These are phyloP conservation scores for Heimioporus sp. DNA, from an alignment of 768 basidiomycete genomes.

Conservation along the genomic window DNA sequence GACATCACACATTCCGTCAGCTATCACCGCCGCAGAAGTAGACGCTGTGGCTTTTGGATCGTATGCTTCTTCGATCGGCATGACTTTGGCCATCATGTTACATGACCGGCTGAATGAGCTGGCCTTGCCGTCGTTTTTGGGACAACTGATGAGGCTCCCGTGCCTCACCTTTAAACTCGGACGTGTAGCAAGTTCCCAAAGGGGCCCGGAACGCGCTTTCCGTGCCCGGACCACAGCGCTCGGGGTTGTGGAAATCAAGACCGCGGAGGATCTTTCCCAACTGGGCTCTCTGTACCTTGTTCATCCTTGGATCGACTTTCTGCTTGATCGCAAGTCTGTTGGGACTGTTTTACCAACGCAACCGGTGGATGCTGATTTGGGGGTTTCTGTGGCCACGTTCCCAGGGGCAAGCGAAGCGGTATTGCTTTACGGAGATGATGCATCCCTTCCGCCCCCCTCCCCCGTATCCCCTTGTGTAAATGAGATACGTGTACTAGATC, in stretches of 20 bases:
- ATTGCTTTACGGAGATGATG: no score
- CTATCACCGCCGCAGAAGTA: background rate
- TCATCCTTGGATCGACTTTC: slow-evolving; percentile 16
- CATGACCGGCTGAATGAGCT: no score
- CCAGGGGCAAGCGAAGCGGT: no score
- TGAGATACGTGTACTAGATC: no score
- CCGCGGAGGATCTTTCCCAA: slow-evolving; percentile 4
- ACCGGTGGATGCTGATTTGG: no score
- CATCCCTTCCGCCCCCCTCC: no score
- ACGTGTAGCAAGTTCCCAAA: no score
- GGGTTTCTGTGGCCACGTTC: no score
- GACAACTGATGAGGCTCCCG: slow-evolving; percentile 1
- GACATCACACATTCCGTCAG: background rate
- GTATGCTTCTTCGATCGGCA: background rate
- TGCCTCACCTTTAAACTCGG: slow-evolving; percentile 9
- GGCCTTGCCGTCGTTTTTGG: background rate
- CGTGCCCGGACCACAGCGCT: background rate
- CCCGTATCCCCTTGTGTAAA: no score
- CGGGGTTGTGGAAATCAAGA: slow-evolving; percentile 6
- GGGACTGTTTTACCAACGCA: no score
- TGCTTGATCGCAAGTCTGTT: background rate
- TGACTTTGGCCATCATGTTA: no score
- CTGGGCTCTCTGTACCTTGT: background rate
- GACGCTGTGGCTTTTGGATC: background rate
- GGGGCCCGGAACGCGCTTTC: background rate